Evolutionary conservation across 768 basidiomycete genomes (phyloP).

Genomic region (Hydnum rufescens): DNA sequence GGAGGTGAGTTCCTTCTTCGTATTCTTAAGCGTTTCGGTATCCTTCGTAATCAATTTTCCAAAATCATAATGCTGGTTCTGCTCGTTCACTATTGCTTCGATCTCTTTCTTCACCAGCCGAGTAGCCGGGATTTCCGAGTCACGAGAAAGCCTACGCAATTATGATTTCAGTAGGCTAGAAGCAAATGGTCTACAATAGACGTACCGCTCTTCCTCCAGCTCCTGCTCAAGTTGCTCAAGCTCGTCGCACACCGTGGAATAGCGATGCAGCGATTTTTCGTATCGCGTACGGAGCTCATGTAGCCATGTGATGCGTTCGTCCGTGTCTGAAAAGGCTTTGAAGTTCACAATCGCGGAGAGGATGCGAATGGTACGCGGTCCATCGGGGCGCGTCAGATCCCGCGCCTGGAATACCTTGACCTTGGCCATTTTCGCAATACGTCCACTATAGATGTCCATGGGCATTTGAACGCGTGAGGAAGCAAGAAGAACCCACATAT

Average conservation of each 20-base stretch:
- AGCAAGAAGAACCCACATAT: neutral
- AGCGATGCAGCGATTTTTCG: neutral
- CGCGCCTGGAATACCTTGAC: slow-evolving; percentile 58
- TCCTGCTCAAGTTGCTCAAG: neutral
- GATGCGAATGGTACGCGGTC: slow-evolving; percentile 49
- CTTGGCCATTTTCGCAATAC: slow-evolving; percentile 52
- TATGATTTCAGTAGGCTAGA: too few relatives aligned
- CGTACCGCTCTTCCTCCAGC: neutral
- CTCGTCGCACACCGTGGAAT: neutral
- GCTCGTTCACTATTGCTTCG: too few relatives aligned
- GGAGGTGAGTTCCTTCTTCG: neutral
- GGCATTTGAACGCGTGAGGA: neutral
- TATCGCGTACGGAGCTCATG: neutral
- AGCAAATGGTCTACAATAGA: too few relatives aligned
- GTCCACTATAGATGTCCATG: slow-evolving; percentile 24
- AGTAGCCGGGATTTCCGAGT: too few relatives aligned
- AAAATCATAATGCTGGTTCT: too few relatives aligned
- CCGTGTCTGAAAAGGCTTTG: slow-evolving; percentile 33
- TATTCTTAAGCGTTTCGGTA: neutral
- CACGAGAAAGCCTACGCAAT: too few relatives aligned
- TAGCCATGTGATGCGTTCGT: neutral
- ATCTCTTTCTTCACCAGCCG: too few relatives aligned
- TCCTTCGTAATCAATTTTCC: too few relatives aligned
- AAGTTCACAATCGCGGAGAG: slow-evolving; percentile 88
- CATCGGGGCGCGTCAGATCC: slow-evolving; percentile 55